phyloP scores from a whole-genome alignment of 257 asterid genomes.

The Solanum rostratum region DNA sequence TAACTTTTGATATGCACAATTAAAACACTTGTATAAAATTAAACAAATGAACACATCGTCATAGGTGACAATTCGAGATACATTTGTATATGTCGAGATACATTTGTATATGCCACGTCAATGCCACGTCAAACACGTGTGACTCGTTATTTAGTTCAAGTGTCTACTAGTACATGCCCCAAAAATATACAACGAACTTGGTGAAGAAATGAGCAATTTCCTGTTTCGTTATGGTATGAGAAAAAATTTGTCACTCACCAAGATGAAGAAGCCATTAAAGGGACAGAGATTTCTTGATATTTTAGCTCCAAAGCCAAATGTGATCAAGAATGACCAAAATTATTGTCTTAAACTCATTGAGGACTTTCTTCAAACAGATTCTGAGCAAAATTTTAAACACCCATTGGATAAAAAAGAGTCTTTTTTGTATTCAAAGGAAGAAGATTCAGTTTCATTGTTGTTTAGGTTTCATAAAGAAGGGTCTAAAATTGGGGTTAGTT shows the following conservation, averaged over 20 bases:
- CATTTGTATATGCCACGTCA: too few relatives aligned
- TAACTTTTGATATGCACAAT: too few relatives aligned
- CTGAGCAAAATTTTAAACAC: not conserved
- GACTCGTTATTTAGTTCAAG: too few relatives aligned
- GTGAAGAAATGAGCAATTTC: not conserved
- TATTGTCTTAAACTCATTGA: constrained; percentile 15
- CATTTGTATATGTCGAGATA: too few relatives aligned
- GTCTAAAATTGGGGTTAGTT: not conserved
- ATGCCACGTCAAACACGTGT: too few relatives aligned
- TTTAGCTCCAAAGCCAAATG: constrained; percentile 15
- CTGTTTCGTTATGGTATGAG: not conserved
- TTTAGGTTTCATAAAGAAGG: constrained; percentile 12
- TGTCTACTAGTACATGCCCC: too few relatives aligned
- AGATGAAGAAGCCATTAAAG: not conserved
- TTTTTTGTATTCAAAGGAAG: not conserved
- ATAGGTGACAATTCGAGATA: too few relatives aligned
- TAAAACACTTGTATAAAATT: too few relatives aligned
- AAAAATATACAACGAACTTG: not conserved
- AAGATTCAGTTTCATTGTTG: constrained; percentile 4
- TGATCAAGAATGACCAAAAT: not conserved
- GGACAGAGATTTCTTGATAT: constrained; percentile 7
- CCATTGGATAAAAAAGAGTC: not conserved
- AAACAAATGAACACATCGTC: too few relatives aligned
- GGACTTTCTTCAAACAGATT: constrained; percentile 14
- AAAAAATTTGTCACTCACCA: not conserved